Percentiles rank a stretch among this genome's conserved stretches.
Evolutionary conservation across 2,329 filamentous ascomycete genomes (phyloP).

Genomic region (Calonectria leucothoes): DNA sequence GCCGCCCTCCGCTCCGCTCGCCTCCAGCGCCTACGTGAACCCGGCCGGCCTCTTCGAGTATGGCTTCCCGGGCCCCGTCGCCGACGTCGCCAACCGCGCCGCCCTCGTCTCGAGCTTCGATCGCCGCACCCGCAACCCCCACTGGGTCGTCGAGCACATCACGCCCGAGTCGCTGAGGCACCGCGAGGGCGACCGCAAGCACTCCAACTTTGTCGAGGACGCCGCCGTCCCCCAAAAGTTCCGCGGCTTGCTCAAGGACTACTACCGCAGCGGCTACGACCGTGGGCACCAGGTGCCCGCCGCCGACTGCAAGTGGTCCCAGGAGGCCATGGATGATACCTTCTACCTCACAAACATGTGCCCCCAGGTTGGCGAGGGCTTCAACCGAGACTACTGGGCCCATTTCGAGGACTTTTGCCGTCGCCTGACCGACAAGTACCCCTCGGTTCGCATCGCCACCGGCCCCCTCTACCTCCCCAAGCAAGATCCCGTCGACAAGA

Average conservation of each 20-base stretch:
- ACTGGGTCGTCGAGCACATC: constrained; percentile 97
- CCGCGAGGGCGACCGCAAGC: constrained; percentile 83
- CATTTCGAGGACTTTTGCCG: constrained; percentile 98
- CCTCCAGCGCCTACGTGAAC: constrained; percentile 68
- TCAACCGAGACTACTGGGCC: constrained; percentile 99
- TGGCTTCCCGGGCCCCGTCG: constrained; percentile 90
- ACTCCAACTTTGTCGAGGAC: constrained; percentile 89
- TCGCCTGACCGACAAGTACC: constrained; percentile 82
- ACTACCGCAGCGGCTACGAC: constrained; percentile 94
- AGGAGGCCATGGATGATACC: constrained; percentile 93
- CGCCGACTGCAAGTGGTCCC: constrained; percentile 95
- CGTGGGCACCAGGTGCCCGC: constrained; percentile 97
- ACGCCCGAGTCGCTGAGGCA: constrained; percentile 83
- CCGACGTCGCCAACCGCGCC: constrained; percentile 81
- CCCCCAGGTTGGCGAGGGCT: constrained; percentile 96
- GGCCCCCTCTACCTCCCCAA: constrained; percentile 94
- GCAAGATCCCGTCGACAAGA: constrained; percentile 83
- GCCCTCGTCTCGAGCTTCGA: constrained; percentile 91
- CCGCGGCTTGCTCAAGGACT: constrained; percentile 91
- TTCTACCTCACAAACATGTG: constrained; percentile 98
- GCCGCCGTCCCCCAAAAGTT: constrained; percentile 83
- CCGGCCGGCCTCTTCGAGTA: constrained; percentile 84
- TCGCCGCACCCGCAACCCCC: constrained; percentile 88
- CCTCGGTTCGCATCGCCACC: constrained; percentile 90
- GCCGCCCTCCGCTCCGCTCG: constrained; percentile 43